Evolutionary conservation across 2,329 filamentous ascomycete genomes (phyloP).

Genomic region (Colletotrichum gloeosporioides): DNA sequence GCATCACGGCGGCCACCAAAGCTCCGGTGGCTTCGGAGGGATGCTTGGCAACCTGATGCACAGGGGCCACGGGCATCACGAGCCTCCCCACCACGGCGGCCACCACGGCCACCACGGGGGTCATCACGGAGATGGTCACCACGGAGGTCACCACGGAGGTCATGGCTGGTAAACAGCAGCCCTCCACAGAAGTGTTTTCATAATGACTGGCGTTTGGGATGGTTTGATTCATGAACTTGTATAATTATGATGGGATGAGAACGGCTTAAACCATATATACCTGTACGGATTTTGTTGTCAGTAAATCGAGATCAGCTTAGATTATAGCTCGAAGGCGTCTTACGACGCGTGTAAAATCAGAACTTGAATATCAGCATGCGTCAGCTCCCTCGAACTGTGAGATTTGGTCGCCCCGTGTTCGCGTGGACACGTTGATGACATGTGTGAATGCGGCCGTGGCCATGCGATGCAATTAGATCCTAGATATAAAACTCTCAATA

Average conservation of each 20-base stretch:
- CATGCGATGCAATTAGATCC: slow-evolving; percentile 4
- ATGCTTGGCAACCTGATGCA: slow-evolving; percentile 23
- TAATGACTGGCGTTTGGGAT: neutral
- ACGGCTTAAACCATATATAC: neutral
- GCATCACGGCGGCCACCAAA: slow-evolving; percentile 14
- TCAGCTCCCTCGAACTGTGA: neutral
- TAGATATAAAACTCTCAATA: neutral
- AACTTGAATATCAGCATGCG: neutral
- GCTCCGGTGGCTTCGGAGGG: slow-evolving; percentile 26
- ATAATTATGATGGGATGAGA: neutral
- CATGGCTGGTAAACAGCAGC: neutral
- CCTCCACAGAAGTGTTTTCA: neutral
- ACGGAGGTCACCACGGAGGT: neutral
- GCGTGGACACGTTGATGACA: neutral
- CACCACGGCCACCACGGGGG: neutral
- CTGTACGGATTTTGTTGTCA: neutral
- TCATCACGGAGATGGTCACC: neutral
- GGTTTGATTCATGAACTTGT: neutral
- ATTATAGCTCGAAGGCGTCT: neutral
- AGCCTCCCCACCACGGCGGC: slow-evolving; percentile 8
- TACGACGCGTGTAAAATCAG: neutral
- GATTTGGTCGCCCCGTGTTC: neutral
- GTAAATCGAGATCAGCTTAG: neutral
- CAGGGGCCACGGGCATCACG: neutral
- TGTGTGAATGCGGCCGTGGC: neutral